Evolutionary conservation across 2,329 filamentous ascomycete genomes (phyloP), one percentile per base, ranked within the genome.

Genomic region (Aspergillus ustus): DNA sequence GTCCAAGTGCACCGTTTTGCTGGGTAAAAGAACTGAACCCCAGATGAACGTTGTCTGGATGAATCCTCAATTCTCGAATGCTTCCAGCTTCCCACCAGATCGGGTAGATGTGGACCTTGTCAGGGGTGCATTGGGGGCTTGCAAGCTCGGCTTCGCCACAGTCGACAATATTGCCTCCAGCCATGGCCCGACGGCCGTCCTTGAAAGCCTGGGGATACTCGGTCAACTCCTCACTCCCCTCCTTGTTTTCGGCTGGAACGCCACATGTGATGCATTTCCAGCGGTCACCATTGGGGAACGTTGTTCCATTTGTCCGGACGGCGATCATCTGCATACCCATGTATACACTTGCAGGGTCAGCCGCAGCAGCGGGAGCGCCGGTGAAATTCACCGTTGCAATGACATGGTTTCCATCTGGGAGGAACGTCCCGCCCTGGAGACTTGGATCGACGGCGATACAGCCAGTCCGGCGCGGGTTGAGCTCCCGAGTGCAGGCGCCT

Each of bases 251-350:
- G 2, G 54, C 63, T 0, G 77, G 72, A 0, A 82, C 71, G 1
- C 76, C 80, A 57, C 81, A 83, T 28, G 74, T 83, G 5, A 83
- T 59, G 56, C 81, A 83, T 62, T 81, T 83, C 80, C 81, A 83
- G 0, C 75, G 51, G 60, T 82, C 79, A 0, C 81, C 81, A 56
- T 80, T 82, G 1, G 71, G 52, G 46, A 83, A 83, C 0, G 60
- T 72, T 2, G 68, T 76, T 1, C 74, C 75, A 55, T 83, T 77
- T 0, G 75, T 63, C 61, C 80, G 81, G 62, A 82, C 69, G 5
- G 82, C 61, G 37, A 83, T 73, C 3, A 82, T 52, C 53, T 83
- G 80, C 8, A 67, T 60, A 2, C 80, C 80, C 2, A 55, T 65
- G 63, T 79, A 83, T 45, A 81, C 77, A 61, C 78, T 80, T 4